phyloP scores from a whole-genome alignment of 768 basidiomycete genomes.

The Suillus weaverae region DNA sequence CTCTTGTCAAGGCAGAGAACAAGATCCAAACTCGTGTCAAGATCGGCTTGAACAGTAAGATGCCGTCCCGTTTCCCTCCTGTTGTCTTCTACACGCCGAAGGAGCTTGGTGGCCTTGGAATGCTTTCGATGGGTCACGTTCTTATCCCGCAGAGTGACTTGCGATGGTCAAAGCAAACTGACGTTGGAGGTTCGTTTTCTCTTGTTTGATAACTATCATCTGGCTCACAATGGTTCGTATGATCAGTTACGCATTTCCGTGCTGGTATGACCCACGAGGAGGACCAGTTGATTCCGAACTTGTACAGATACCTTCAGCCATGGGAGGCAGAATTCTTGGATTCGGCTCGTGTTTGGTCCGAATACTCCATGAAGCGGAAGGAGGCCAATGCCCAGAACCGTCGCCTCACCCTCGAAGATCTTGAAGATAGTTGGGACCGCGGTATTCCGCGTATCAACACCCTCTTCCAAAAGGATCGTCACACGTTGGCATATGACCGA shows the following conservation, averaged over 20 bases:
- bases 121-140: constrained; percentile 99
- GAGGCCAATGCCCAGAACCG: constrained; percentile 99
- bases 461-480: constrained; percentile 97
- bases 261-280: constrained; percentile 98
- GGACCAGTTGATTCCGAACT: constrained; percentile 92
- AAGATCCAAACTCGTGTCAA: constrained; percentile 99
- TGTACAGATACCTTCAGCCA: constrained; percentile 95
- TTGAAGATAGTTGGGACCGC: constrained; percentile 98
- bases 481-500: constrained; percentile 98
- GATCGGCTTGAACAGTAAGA: constrained; percentile 98
- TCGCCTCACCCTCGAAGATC: constrained; percentile 92
- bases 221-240: background rate
- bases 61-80: constrained; percentile 99
- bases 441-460: constrained; percentile 99
- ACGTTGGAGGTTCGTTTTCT: constrained; percentile 68
- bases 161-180: constrained; percentile 98
- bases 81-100: constrained; percentile 97
- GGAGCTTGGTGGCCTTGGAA: constrained; percentile 97
- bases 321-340: constrained; percentile 99
- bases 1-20: constrained; percentile 98
- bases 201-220: background rate
- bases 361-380: constrained; percentile 99
- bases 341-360: constrained; percentile 98
- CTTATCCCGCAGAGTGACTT: constrained; percentile 97
- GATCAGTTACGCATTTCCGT: constrained; percentile 92